Percentiles rank a stretch among this genome's conserved stretches.
These are phyloP conservation scores for Pyrenophora teres DNA, from an alignment of 2,329 filamentous ascomycete genomes.

Conservation along the genomic window DNA sequence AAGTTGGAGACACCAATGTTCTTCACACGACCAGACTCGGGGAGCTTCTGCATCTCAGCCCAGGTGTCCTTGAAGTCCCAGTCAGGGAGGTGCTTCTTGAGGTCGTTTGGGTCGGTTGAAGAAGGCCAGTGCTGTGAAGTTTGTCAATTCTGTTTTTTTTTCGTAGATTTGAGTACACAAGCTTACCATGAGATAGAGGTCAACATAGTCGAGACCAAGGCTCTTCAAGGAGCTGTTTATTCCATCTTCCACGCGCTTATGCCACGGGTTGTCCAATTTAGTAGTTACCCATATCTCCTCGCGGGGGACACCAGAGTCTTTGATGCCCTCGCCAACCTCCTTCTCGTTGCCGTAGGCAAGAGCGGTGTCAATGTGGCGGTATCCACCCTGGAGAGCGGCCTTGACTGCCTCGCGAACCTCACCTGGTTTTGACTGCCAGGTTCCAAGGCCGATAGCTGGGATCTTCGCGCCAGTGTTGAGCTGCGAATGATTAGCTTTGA, in stretches of 20 bases:
- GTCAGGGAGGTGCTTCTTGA: conserved; percentile 71
- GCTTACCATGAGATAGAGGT: conserved; percentile 66
- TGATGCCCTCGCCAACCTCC: conserved; percentile 74
- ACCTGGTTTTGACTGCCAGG: conserved; percentile 74
- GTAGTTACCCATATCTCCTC: conserved; percentile 76
- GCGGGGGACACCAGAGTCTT: conserved; percentile 66
- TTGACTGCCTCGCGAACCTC: conserved; percentile 74
- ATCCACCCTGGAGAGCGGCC: conserved; percentile 68
- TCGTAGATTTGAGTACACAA: neutral
- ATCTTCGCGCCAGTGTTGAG: conserved; percentile 70
- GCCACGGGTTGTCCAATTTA: conserved; percentile 82
- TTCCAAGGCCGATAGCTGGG: conserved; percentile 75
- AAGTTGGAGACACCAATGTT: conserved; percentile 91
- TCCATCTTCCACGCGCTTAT: conserved; percentile 63
- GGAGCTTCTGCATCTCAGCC: conserved; percentile 72
- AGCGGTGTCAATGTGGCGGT: conserved; percentile 78
- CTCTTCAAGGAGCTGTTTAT: conserved; percentile 65
- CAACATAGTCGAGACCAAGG: conserved; percentile 68
- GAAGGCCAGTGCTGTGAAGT: conserved; percentile 61
- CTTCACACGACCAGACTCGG: conserved; percentile 70
- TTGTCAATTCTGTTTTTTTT: conserved; percentile 2
- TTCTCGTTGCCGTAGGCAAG: conserved; percentile 78
- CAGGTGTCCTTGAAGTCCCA: conserved; percentile 86
- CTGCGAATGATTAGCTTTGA: conserved; percentile 16
- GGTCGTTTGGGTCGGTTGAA: conserved; percentile 64